Evolutionary conservation across 2,329 filamentous ascomycete genomes (phyloP), one percentile per base, ranked within the genome.

Genomic region (Sphaerostilbella broomeana): DNA sequence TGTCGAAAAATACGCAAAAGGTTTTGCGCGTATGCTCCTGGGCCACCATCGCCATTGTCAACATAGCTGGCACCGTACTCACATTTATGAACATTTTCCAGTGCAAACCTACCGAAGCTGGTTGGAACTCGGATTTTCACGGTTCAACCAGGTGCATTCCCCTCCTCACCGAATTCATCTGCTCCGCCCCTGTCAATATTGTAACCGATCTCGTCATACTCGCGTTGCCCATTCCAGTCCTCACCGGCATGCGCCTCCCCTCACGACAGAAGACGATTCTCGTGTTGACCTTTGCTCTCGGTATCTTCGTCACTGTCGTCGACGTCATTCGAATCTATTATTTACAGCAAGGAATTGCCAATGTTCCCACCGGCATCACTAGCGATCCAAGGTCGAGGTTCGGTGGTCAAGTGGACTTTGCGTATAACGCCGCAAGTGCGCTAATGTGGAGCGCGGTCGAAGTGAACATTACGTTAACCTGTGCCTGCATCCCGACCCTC

Each of bases 371-470:
- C 0, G 54, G 52, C 6, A 27, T 53, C 1, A 62, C 65, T 1
- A 56, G 51, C 28, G 58, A 68, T 40, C 58, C 61, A 2, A 51
- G 59, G 7, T 61, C 67, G 9, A 61, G 65, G 6, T 77, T 79
- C 38, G 75, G 74, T 6, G 67, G 66, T 29, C 69, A 70, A 29
- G 52, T 60, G 2, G 67, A 78, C 42, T 79, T 79, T 51, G 64
- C 73, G 39, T 86, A 78, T 80, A 88, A 90, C 55, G 85, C 86
- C 1, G 86, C 86, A 1, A 65, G 88, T 5, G 86, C 86, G 0
- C 82, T 94, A 55, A 90, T 95, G 85, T 97, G 89, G 90, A 90
- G 85, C 12, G 84, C 83, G 10, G 79, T 95, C 38, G 89, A 95
- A 60, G 87, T 95, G 54, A 92, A 94, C 49, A 70, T 94, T 1